Evolutionary conservation across 2,329 filamentous ascomycete genomes (phyloP), one percentile per base, ranked within the genome.

Genomic region (Ophiostoma sp.): DNA sequence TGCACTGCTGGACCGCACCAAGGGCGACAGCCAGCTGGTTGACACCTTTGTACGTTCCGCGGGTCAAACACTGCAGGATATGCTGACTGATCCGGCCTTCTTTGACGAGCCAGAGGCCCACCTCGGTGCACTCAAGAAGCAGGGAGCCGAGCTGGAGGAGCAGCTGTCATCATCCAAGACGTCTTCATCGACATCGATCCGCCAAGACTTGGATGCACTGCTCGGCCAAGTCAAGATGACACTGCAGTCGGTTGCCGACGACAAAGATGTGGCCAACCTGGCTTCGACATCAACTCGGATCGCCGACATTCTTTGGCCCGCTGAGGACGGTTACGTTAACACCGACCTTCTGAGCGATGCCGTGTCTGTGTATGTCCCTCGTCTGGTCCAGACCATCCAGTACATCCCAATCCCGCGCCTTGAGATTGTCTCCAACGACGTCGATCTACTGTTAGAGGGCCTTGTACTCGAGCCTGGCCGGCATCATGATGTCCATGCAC

Each of bases 401-500:
- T 94, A 94, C 81, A 84, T 98, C 3, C 95, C 95, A 0, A 96
- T 98, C 70, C 95, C 95, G 0, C 91, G 95, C 4, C 82, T 98
- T n/a, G 95, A 98, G 81, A 85, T 98, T 5, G 92, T 93, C 0
- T 92, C 91, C 3, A 95, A 94, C 0, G 90, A 93, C 45, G 86
- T 97, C 72, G 95, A 98, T 78, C 87, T 98, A 5, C 84, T 98
- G 0, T 84, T 98, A 2, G 95, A 98, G 79, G 98, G 97, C 76
- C 85, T 98, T 42, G 92, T 98, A 74, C 86, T 98, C 42, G 93
- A 98, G 79, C 95, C 95, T 0, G 95, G 95, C 7, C 33, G 87
- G 73, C 97, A 94, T 0, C 87, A 97, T 78, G 95, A 97, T 80
- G 66, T 52, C 8, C 66, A 52, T 5, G 61, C 61, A 3, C 61